A percentile compares a stretch with the other conserved stretches of the same genome.
phyloP scores from a whole-genome alignment of 2,329 filamentous ascomycete genomes.

The Arthrinium phaeospermum region DNA sequence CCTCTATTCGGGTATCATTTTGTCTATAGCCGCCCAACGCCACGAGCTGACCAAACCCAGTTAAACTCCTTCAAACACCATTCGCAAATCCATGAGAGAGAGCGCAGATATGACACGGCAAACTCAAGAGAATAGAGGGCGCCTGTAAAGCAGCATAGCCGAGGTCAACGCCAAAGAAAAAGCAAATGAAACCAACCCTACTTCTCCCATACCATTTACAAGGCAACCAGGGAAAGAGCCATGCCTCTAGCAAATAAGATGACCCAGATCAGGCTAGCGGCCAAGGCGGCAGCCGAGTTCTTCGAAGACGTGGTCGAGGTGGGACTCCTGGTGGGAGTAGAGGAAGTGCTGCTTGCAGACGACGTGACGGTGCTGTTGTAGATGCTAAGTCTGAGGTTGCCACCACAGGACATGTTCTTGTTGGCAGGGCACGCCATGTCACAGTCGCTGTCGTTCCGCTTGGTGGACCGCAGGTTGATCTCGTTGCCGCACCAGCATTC shows the following conservation, averaged over 20 bases:
- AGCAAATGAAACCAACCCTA: background rate
- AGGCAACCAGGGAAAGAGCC: background rate
- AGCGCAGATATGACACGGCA: background rate
- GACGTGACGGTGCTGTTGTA: constrained; percentile 38
- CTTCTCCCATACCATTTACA: background rate
- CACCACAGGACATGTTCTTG: constrained; percentile 58
- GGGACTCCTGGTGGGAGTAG: background rate
- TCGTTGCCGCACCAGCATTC: constrained; percentile 66
- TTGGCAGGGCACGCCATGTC: constrained; percentile 60
- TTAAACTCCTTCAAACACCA: background rate
- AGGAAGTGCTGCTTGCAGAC: background rate
- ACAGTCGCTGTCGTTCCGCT: constrained; percentile 55
- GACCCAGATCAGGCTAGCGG: background rate
- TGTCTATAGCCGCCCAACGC: constrained; percentile 10
- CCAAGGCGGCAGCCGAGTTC: background rate
- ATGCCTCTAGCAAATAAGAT: constrained; percentile 14
- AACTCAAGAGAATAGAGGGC: background rate
- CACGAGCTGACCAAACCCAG: background rate
- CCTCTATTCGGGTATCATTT: constrained; percentile 10
- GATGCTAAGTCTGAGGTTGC: constrained; percentile 54
- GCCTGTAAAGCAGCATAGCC: background rate
- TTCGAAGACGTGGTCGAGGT: background rate
- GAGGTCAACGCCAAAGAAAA: background rate
- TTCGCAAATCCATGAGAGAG: background rate
- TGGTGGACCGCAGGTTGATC: constrained; percentile 52